Base-by-base conservation (phyloP, 257 asterid species). In the Scutellaria barbata region DNA sequence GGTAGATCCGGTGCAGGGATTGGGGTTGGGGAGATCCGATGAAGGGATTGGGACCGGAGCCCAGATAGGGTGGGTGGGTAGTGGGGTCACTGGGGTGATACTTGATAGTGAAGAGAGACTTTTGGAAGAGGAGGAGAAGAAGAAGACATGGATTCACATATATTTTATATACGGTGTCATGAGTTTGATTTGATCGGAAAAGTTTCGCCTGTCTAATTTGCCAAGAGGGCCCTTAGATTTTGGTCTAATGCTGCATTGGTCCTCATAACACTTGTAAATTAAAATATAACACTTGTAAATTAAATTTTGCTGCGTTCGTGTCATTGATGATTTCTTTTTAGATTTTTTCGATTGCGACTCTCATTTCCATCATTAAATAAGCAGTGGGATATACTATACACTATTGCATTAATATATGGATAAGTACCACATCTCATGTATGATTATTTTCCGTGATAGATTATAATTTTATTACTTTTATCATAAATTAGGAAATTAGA, bases 11-110 rank as follows among this genome's bases (percentile, higher is more conserved):
- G 50, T 47, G 79, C 20, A 40, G 66, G 60, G 40, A 45, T 78
- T 40, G 76, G 76, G 76, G 62, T 16, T 63, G 69, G 69, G 66
- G 76, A 69, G 82, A 78, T 78, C 73, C 77, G 79, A 57, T 47
- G 79, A 35, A 40, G 66, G 60, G 40, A 45, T 78, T 40, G 76
- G 76, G 76, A 68, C 17, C 68, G 69, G 69, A 71, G 76, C 69
- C 43, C 40, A 61, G 62, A 20, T 56, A 63, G 16, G 40, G 64
- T 20, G 51, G 33, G 39, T 51, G 59, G 14, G 39, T 50, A 59
- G 13, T 56, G 70, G 56, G n/a, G n/a, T n/a, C n/a, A n/a, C n/a
- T n/a, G n/a, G n/a, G 53, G 68, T 30, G 35, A 30, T 30, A 30
- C 35, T 30, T 67, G 75, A 39, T 66, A 67, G 75, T 77, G 75